These are phyloP conservation scores for Candolleomyces eurysporus DNA, from an alignment of 768 basidiomycete species.

Conservation along the genomic window DNA sequence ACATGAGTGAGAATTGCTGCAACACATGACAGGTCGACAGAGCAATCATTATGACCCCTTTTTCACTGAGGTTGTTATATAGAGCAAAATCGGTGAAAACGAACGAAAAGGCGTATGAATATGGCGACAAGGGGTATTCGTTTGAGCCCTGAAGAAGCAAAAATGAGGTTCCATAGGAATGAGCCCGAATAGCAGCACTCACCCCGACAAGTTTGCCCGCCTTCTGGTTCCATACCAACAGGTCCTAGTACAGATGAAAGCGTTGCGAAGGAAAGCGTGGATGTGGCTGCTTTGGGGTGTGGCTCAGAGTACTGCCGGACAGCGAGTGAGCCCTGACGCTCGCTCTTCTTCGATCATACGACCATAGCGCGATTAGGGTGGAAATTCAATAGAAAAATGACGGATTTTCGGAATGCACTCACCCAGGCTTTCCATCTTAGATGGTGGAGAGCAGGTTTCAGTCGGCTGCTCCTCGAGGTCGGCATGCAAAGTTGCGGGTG, in stretches of 20 bases:
- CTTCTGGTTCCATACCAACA: slow-evolving; percentile 55
- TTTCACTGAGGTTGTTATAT: slow-evolving; percentile 33
- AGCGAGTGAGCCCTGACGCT: slow-evolving; percentile 44
- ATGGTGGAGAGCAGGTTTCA: no score
- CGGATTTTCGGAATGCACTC: neutral
- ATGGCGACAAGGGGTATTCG: slow-evolving; percentile 18
- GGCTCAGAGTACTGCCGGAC: slow-evolving; percentile 32
- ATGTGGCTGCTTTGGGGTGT: slow-evolving; percentile 40
- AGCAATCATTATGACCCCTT: slow-evolving; percentile 44
- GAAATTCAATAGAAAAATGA: neutral
- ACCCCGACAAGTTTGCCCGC: slow-evolving; percentile 42
- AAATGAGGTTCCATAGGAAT: neutral
- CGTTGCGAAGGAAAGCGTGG: slow-evolving; percentile 25
- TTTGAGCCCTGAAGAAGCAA: slow-evolving; percentile 25
- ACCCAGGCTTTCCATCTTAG: slow-evolving; percentile 46
- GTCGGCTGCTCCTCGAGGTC: no score
- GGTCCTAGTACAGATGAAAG: slow-evolving; percentile 29
- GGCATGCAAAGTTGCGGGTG: no score
- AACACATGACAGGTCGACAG: slow-evolving; percentile 24
- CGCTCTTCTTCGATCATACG: slow-evolving; percentile 12
- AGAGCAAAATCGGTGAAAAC: slow-evolving; percentile 40
- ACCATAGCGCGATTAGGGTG: slow-evolving; percentile 7
- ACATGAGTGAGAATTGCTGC: slow-evolving; percentile 5
- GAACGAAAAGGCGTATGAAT: slow-evolving; percentile 45
- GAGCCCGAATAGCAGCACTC: slow-evolving; percentile 16